These are phyloP conservation scores for Moniliophthora roreri DNA, from an alignment of 1,284 basidiomycete species.

Conservation along the genomic window DNA sequence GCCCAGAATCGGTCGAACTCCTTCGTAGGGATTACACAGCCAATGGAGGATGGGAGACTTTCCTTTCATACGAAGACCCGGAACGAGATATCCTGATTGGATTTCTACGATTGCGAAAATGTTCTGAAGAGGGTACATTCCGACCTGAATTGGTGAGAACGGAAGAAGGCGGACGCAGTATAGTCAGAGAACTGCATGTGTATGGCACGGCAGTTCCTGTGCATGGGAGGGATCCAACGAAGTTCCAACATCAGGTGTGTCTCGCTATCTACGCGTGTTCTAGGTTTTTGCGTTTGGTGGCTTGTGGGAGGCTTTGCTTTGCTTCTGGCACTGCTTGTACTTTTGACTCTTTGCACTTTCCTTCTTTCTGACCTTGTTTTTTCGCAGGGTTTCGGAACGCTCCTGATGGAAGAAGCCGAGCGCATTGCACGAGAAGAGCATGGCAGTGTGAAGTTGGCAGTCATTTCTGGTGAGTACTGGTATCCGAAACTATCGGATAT, in stretches of 20 bases:
- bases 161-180: conserved; percentile 84
- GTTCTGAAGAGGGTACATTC: conserved; percentile 95
- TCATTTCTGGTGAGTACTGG: conserved; percentile 79
- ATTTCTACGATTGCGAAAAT: conserved; percentile 89
- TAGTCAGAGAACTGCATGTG: conserved; percentile 97
- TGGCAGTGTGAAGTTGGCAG: conserved; percentile 90
- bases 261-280: conserved; percentile 1
- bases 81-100: conserved; percentile 96
- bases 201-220: conserved; percentile 98
- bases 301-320: no score
- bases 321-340: conserved; percentile 5
- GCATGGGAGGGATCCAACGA: conserved; percentile 95
- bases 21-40: conserved; percentile 95
- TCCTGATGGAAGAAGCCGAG: conserved; percentile 99
- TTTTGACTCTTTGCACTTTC: conserved; percentile 7
- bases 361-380: conserved; percentile 6
- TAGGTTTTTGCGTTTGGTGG: conserved; percentile 5
- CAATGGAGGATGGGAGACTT: conserved; percentile 99
- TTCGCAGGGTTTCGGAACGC: conserved; percentile 87
- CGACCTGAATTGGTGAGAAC: conserved; percentile 84
- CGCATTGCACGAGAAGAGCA: conserved; percentile 98
- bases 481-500: background rate
- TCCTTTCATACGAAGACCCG: conserved; percentile 98
- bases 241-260: conserved; percentile 91
- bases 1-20: conserved; percentile 96